phyloP scores from a whole-genome alignment of 805 yeast genomes.

The Yamadazyma akitaensis region DNA sequence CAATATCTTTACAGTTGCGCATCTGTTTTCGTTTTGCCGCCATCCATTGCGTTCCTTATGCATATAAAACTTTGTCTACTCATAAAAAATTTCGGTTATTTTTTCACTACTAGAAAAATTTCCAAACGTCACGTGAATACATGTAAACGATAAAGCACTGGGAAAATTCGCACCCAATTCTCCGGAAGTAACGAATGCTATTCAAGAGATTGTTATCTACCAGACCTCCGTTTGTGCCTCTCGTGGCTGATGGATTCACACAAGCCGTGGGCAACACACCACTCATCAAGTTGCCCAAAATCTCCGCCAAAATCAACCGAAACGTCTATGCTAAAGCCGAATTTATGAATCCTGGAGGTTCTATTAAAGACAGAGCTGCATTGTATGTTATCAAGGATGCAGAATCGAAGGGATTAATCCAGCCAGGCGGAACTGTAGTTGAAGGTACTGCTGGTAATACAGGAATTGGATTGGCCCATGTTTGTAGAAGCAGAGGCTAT shows the following conservation, averaged over 20 bases:
- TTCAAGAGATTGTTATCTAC: conserved; percentile 18
- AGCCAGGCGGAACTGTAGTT: conserved; percentile 80
- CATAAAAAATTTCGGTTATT: no score
- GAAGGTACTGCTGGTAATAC: conserved; percentile 97
- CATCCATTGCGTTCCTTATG: no score
- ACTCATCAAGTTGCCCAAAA: conserved; percentile 41
- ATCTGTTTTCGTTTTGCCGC: no score
- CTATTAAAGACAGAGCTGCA: conserved; percentile 90
- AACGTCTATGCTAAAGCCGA: conserved; percentile 82
- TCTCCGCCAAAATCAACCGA: conserved; percentile 30
- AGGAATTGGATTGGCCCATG: conserved; percentile 86
- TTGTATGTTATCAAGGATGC: conserved; percentile 74
- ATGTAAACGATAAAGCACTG: not conserved
- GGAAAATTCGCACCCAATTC: not conserved
- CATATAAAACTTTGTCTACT: no score
- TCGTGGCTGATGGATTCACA: conserved; percentile 67
- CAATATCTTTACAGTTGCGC: no score
- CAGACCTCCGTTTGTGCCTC: conserved; percentile 54
- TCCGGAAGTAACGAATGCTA: not conserved
- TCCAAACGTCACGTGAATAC: conserved; percentile 2
- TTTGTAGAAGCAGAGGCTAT: conserved; percentile 80
- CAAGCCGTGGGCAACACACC: conserved; percentile 96
- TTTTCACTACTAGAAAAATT: not conserved
- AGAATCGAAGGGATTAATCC: conserved; percentile 59
- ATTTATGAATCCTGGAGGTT: conserved; percentile 91